Evolutionary conservation across 352 stramenopile genomes (phyloP).

Genomic region (Hyaloperonospora brassicae): DNA sequence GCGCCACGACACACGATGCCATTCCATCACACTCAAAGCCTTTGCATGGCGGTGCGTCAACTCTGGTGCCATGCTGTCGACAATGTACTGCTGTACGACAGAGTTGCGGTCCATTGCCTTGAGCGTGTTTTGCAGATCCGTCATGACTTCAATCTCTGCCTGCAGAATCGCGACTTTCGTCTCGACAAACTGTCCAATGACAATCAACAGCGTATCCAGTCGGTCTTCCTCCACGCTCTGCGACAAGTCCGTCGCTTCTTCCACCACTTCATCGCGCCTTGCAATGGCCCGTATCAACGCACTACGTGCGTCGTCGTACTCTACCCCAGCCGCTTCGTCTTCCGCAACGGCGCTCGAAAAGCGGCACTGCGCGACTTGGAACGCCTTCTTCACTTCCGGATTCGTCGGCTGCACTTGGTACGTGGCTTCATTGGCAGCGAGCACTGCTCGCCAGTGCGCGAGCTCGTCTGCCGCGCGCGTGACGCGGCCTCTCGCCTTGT

Average conservation of each 20-base stretch:
- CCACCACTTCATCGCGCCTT: constrained; percentile 69
- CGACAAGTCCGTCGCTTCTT: constrained; percentile 66
- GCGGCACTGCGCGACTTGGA: constrained; percentile 49
- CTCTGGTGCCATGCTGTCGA: constrained; percentile 73
- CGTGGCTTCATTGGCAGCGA: constrained; percentile 74
- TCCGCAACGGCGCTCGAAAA: constrained; percentile 62
- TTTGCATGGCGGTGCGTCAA: constrained; percentile 75
- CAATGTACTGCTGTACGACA: constrained; percentile 80
- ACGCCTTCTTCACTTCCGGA: constrained; percentile 60
- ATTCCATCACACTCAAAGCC: constrained; percentile 69
- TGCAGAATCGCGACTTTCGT: constrained; percentile 76
- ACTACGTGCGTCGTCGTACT: constrained; percentile 54
- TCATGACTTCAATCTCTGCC: constrained; percentile 73
- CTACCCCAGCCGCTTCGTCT: constrained; percentile 41
- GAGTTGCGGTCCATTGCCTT: constrained; percentile 75
- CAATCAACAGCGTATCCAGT: constrained; percentile 75
- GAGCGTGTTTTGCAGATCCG: constrained; percentile 53
- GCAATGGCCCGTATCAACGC: constrained; percentile 59
- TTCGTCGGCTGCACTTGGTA: constrained; percentile 76
- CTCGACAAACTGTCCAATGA: constrained; percentile 81
- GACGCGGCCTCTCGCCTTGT: constrained; percentile 54
- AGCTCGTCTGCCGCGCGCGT: constrained; percentile 60
- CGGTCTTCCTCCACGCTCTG: constrained; percentile 80
- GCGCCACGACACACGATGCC: constrained; percentile 64
- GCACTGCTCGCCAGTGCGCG: constrained; percentile 62